Base-by-base conservation (phyloP, 305 asterid species). In the Fraxinus xanthoxyloides region DNA sequence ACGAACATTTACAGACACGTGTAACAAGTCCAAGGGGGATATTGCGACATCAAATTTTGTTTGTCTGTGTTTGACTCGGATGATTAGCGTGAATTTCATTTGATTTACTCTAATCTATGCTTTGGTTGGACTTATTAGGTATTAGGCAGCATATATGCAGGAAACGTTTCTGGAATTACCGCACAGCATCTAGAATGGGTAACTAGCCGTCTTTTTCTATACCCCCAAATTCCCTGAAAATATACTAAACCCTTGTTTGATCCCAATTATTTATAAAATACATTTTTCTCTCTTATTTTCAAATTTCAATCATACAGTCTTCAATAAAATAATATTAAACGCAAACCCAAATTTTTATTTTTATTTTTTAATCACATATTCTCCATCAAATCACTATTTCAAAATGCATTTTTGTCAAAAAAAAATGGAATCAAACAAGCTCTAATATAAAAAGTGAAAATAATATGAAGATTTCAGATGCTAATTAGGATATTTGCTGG, bases 171-270 rank as follows among this genome's bases (percentile, higher is more conserved):
- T 76, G 98, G 98, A 79, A 86, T 94, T 82, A 94, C 99, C 13
- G 97, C 98, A 80, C 98, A 94, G 67, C 98, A 96, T 85, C 92
- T 94, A 79, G 98, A 96, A 92, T 94, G 98, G 99, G 98, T 94
- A 82, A 84, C 76, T 80, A 70, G n/a, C 21, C 1, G 10, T 69
- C 43, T 31, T 80, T 79, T 15, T 28, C 17, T 51, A 9, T 23
- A 5, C 0, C 28, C 0, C 74, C 34, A n/a, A 13, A 59, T 5
- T 32, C 63, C 63, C 63, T 54, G 24, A 5, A 54, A 54, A 63
- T 9, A 10, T 63, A 9, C 15, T 63, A n/a, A n/a, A n/a, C n/a
- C n/a, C n/a, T n/a, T n/a, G n/a, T n/a, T n/a, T n/a, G n/a, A n/a
- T n/a, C n/a, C n/a, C n/a, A n/a, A n/a, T n/a, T n/a, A n/a, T n/a